Evolutionary conservation across 2,329 filamentous ascomycete genomes (phyloP), one percentile per base, ranked within the genome.

Genomic region (Botryotinia calthae): DNA sequence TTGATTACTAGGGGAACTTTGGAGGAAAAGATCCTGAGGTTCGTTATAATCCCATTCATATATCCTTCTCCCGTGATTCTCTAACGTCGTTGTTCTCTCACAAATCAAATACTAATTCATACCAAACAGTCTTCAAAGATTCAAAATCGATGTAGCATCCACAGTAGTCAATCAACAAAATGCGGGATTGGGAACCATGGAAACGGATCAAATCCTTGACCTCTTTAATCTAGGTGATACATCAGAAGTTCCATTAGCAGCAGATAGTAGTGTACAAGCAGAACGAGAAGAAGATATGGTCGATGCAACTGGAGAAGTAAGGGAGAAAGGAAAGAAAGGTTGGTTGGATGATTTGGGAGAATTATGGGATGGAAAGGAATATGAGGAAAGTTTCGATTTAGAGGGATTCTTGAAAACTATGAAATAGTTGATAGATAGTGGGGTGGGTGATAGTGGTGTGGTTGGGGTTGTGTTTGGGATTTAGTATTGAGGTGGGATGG

Each of bases 91-190:
- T 37, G 7, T 37, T 37, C 37, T 37, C 37, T 56, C 6, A 56
- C 51, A 31, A 28, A 31, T 56, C 14, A 28, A 40, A 37, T 70
- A 65, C 70, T 78, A 70, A 76, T 70, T 51, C 48, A 61, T 28
- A 20, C 28, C 22, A 31, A 74, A 66, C 77, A 97, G 93, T 80
- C 90, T 99, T 72, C 96, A 99, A 89, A 92, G 96, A 69, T 99
- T 99, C 90, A 99, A 99, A 86, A 97, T 99, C 79, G 96, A 99
- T 82, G 95, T 99, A 31, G 97, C 96, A 59, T 97, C 93, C 69
- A 99, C 97, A 0, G 96, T 99, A 9, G 97, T 99, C 76, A 99
- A 99, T 82, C 96, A 99, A 83, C 96, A 99, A 84, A 99, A 99
- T 78, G 95, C 96, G 1, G 96, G 96, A 1, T 84, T 99, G 2